Evolutionary conservation across 192 early-diverging fungal genomes (phyloP).

Genomic region (Spinellus fusiger): DNA sequence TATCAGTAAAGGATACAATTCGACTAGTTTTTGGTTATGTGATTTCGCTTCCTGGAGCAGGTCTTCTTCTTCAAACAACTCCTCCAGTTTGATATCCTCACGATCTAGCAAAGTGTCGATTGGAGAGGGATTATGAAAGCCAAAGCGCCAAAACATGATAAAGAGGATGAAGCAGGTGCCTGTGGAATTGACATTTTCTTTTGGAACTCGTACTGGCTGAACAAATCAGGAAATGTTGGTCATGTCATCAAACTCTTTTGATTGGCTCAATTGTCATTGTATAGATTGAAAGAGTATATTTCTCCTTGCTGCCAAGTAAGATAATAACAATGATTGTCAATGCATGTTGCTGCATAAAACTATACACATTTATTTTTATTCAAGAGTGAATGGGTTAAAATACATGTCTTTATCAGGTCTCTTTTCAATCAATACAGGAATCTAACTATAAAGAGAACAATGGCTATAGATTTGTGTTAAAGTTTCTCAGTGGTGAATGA

Average conservation of each 20-base stretch:
- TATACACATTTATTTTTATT: too few species aligned
- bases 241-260: neutral
- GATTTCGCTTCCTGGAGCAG: constrained; percentile 92
- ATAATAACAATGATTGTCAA: too few species aligned
- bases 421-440: too few species aligned
- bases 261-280: neutral
- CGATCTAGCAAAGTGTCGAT: constrained; percentile 91
- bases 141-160: constrained; percentile 91
- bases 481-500: too few species aligned
- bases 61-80: constrained; percentile 89
- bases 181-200: neutral
- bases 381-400: too few species aligned
- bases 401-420: too few species aligned
- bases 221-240: neutral
- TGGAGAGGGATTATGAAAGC: constrained; percentile 84
- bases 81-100: constrained; percentile 83
- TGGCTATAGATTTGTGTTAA: too few species aligned
- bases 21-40: constrained; percentile 85
- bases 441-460: too few species aligned
- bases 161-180: neutral
- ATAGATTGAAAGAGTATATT: too few species aligned
- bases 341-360: too few species aligned
- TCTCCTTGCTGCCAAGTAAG: too few species aligned
- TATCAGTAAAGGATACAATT: constrained; percentile 54
- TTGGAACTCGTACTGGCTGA: neutral